Evolutionary conservation across 2,329 filamentous ascomycete species (phyloP).

Genomic region (Exophiala sp.): DNA sequence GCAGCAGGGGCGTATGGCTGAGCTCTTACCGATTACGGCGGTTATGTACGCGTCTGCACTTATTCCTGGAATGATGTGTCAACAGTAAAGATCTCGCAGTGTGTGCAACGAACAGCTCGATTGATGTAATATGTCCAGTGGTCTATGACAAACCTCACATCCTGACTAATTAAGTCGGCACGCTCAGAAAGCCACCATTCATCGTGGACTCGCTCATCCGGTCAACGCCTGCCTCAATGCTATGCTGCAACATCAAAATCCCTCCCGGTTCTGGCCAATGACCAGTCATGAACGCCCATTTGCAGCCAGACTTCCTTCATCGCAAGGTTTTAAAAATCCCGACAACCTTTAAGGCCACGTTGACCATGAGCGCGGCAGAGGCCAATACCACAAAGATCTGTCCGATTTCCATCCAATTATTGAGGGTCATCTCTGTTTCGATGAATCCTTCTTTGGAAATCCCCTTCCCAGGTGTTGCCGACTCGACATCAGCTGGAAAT

Average conservation of each 20-base stretch:
- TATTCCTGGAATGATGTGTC: too few species aligned
- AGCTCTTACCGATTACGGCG: conserved; percentile 52
- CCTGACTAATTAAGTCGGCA: too few species aligned
- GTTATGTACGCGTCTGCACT: conserved; percentile 29
- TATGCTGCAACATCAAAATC: too few species aligned
- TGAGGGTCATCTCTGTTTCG: conserved; percentile 41
- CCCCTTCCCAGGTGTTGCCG: conserved; percentile 39
- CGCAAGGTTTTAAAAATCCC: conserved; percentile 23
- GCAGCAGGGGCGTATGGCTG: conserved; percentile 41
- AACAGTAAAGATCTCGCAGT: too few species aligned
- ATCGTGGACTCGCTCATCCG: too few species aligned
- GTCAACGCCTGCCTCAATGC: too few species aligned
- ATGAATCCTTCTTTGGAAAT: conserved; percentile 40
- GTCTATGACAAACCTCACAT: too few species aligned
- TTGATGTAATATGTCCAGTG: too few species aligned
- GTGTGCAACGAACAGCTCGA: too few species aligned
- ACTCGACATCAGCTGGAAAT: conserved; percentile 67
- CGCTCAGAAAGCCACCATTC: too few species aligned
- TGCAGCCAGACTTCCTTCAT: background rate
- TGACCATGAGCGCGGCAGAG: conserved; percentile 33
- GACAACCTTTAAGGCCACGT: conserved; percentile 31
- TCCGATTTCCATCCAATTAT: conserved; percentile 43
- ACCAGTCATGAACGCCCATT: background rate
- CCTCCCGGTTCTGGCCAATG: background rate
- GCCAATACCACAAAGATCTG: conserved; percentile 43